Evolutionary conservation across 1,139 yeast genomes (phyloP).

Genomic region (Debaryomyces nepalensis): DNA sequence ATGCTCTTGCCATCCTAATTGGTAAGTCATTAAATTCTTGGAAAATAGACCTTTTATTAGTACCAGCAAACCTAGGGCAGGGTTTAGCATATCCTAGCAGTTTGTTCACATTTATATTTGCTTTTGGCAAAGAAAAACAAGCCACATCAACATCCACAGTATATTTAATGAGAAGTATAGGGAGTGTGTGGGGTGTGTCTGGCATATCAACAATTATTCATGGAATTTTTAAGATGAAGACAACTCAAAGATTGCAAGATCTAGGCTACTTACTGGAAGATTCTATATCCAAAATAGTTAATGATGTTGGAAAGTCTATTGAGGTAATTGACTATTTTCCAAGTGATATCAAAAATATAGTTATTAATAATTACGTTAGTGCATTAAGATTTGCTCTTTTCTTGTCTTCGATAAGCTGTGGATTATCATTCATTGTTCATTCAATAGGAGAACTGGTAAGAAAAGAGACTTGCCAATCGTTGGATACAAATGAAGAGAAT

Average conservation of each 20-base stretch:
- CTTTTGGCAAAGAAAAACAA: constrained; percentile 34
- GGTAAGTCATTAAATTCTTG: constrained; percentile 26
- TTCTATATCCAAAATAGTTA: constrained; percentile 21
- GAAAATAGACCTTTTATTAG: constrained; percentile 28
- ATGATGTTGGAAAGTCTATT: constrained; percentile 23
- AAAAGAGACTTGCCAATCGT: too few species aligned
- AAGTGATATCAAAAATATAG: constrained; percentile 19
- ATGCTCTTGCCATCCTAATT: constrained; percentile 32
- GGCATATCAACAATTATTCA: constrained; percentile 37
- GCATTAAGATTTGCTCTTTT: constrained; percentile 29
- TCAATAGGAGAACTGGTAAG: constrained; percentile 11
- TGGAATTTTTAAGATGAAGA: constrained; percentile 20
- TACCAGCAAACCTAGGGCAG: constrained; percentile 47
- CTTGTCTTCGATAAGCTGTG: constrained; percentile 25
- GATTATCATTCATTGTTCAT: constrained; percentile 24
- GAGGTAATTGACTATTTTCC: constrained; percentile 22
- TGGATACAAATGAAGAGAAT: too few species aligned
- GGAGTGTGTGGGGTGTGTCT: constrained; percentile 48
- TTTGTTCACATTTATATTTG: constrained; percentile 42
- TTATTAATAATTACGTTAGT: constrained; percentile 24
- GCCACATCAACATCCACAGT: constrained; percentile 45
- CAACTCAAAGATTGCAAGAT: constrained; percentile 20
- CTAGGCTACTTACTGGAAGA: constrained; percentile 16
- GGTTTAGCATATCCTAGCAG: constrained; percentile 46
- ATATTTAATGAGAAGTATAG: constrained; percentile 42